A percentile compares a stretch with the other conserved stretches of the same genome.
phyloP scores from a whole-genome alignment of 73 alveolate genomes.

The Paramecium pentaurelia region DNA sequence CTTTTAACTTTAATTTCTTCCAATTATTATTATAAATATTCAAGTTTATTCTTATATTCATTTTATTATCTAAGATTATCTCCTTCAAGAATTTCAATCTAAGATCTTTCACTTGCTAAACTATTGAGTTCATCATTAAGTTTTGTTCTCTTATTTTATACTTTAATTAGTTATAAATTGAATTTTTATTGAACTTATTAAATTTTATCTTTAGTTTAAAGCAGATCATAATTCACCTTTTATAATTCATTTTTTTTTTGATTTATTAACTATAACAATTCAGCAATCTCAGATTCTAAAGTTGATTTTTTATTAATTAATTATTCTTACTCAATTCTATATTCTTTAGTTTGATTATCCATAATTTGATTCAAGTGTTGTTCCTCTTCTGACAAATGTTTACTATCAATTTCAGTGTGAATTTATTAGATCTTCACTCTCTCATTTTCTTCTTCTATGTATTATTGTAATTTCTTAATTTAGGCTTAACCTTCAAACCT shows the following conservation, averaged over 20 bases:
- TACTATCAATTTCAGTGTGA: constrained; percentile 34
- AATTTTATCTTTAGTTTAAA: background rate
- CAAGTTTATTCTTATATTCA: background rate
- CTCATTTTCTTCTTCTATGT: constrained; percentile 37
- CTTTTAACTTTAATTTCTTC: background rate
- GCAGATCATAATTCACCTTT: background rate
- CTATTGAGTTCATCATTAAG: background rate
- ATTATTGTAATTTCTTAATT: background rate
- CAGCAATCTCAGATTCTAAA: constrained; percentile 13
- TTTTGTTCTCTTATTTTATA: background rate
- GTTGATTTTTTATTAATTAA: background rate
- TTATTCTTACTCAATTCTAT: background rate
- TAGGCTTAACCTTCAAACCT: background rate
- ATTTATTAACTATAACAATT: background rate
- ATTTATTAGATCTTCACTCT: constrained; percentile 21
- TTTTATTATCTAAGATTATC: background rate
- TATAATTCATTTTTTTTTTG: background rate
- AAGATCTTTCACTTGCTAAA: background rate
- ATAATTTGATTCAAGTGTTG: background rate
- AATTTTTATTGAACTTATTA: background rate
- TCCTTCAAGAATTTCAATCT: constrained; percentile 4
- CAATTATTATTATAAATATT: background rate
- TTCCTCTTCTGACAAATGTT: constrained; percentile 48
- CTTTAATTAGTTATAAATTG: constrained; percentile 5
- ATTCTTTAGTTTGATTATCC: constrained; percentile 32